Conservation (phyloP, 164 flowering plant genomes). For the Umbellularia californica region DNA sequence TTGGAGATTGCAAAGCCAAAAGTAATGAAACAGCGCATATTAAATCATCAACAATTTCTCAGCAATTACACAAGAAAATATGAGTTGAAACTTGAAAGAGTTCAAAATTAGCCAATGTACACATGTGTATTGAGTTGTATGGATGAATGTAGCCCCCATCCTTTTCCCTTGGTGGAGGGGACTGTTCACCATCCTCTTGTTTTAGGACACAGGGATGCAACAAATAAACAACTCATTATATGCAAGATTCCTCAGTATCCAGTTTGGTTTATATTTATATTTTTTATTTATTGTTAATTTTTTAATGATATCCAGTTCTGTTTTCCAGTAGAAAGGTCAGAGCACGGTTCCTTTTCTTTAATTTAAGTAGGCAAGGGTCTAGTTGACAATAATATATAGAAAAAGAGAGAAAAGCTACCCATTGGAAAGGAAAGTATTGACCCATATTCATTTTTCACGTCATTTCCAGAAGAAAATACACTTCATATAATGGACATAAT, state of each 20-base stretch:
- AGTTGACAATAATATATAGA: no score
- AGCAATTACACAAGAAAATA: neutral
- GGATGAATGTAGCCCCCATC: conserved; percentile 13
- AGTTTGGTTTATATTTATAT: neutral
- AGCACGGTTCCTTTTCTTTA: neutral
- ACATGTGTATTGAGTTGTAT: conserved; percentile 2
- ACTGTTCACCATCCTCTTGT: conserved; percentile 16
- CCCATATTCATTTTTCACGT: no score
- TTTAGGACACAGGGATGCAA: conserved; percentile 5
- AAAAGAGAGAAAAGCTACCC: no score
- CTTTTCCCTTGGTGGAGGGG: conserved; percentile 3
- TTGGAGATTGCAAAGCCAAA: neutral
- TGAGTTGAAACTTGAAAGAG: no score
- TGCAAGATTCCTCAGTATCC: conserved; percentile 8
- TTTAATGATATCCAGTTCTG: no score
- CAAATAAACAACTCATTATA: conserved; percentile 7
- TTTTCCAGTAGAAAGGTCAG: no score
- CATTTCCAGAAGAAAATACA: no score
- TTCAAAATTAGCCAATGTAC: neutral
- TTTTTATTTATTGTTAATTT: no score
- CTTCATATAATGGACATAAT: no score
- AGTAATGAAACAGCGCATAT: neutral
- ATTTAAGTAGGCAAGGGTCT: neutral
- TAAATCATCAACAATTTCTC: neutral
- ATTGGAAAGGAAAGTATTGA: no score